Evolutionary conservation across 148 eudicot genomes (phyloP).

Genomic region (Camellia lanceoleosa): DNA sequence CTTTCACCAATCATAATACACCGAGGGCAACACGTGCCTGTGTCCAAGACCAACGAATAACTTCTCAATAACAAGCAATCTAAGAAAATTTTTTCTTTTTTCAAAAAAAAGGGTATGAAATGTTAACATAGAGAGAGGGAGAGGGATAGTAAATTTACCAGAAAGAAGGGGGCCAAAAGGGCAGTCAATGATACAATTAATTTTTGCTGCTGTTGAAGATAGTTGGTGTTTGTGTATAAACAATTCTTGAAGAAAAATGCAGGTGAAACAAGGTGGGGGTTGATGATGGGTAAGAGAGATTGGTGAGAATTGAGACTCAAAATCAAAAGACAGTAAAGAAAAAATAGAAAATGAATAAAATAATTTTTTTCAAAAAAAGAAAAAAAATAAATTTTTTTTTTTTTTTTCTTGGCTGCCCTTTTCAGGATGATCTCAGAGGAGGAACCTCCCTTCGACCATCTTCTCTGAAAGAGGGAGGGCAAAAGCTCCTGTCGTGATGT

Average conservation of each 20-base stretch:
- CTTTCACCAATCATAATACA: too few species aligned
- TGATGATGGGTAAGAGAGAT: not conserved
- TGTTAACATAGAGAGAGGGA: not conserved
- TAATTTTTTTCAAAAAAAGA: not conserved
- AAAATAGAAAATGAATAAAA: not conserved
- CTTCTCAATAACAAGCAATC: slow-evolving; percentile 44
- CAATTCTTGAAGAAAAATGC: not conserved
- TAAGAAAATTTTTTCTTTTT: slow-evolving; percentile 10
- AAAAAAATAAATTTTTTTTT: not conserved
- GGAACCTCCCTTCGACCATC: slow-evolving; percentile 43
- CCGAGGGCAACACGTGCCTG: too few species aligned
- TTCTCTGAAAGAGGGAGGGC: slow-evolving; percentile 35
- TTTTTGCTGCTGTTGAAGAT: slow-evolving; percentile 1
- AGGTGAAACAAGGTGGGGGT: not conserved
- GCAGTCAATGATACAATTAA: slow-evolving; percentile 20
- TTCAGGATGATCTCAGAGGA: slow-evolving; percentile 59
- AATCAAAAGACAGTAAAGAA: slow-evolving; percentile 10
- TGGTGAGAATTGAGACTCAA: not conserved
- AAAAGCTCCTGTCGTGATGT: slow-evolving; percentile 11
- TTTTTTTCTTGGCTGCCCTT: slow-evolving; percentile 35
- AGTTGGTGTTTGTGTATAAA: not conserved
- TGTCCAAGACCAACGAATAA: too few species aligned
- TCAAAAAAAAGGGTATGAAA: not conserved
- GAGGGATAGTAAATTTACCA: slow-evolving; percentile 31
- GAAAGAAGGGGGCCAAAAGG: slow-evolving; percentile 19